A percentile compares a stretch with the other conserved stretches of the same genome.
phyloP scores from a whole-genome alignment of 257 asterid species.

The Przewalskia tangutica region DNA sequence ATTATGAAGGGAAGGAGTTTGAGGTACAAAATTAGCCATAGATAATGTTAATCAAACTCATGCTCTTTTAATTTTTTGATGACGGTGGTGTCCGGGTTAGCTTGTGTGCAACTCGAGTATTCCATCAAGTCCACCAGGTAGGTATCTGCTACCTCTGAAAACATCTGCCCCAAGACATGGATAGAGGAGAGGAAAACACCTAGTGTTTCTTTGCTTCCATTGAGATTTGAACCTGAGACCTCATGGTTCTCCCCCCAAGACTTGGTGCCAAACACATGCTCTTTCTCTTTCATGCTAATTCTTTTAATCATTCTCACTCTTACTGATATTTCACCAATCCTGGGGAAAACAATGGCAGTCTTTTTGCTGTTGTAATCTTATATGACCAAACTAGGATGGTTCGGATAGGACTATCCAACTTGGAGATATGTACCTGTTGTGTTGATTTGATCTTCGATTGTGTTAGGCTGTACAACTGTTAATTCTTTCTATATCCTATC shows the following conservation, averaged over 20 bases:
- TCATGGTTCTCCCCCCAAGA: background rate
- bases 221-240: background rate
- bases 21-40: conserved; percentile 44
- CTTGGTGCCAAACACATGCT: background rate
- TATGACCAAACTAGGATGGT: background rate
- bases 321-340: background rate
- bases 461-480: background rate
- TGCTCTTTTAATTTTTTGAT: background rate
- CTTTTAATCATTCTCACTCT: background rate
- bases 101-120: background rate
- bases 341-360: background rate
- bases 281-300: background rate
- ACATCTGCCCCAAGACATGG: background rate
- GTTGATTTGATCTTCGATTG: background rate
- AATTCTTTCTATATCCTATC: background rate
- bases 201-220: background rate
- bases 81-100: background rate
- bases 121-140: background rate
- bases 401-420: background rate
- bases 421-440: background rate
- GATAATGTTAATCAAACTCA: background rate
- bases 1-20: conserved; percentile 93
- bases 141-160: background rate
- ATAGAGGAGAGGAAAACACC: background rate
- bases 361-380: background rate